Evolutionary conservation across 2,329 filamentous ascomycete species (phyloP).

Genomic region (Ascochyta clinopodiicola): DNA sequence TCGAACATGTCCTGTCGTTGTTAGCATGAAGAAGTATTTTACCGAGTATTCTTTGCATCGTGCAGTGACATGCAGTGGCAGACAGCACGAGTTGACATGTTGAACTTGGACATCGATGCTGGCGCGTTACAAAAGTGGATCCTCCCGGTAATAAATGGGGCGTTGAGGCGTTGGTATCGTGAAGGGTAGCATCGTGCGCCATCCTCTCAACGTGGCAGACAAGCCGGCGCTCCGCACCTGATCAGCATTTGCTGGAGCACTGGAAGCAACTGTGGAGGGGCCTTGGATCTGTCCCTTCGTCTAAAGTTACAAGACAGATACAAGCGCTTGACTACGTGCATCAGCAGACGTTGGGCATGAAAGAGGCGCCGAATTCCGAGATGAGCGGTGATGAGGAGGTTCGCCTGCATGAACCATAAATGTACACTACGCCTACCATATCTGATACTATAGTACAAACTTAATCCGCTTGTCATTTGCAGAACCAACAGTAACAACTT

Average conservation of each 20-base stretch:
- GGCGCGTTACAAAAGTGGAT: conserved; percentile 10
- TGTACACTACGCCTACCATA: not conserved
- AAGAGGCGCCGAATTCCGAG: not conserved
- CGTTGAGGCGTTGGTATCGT: conserved; percentile 7
- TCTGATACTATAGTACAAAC: not conserved
- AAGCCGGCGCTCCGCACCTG: conserved; percentile 8
- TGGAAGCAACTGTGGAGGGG: not conserved
- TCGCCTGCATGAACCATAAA: not conserved
- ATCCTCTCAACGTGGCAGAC: conserved; percentile 9
- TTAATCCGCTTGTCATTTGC: not conserved
- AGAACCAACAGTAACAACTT: not conserved
- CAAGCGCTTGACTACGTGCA: not conserved
- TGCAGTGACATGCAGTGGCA: not conserved
- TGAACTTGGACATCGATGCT: not conserved
- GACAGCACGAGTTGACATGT: not conserved
- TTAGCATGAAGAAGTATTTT: not conserved
- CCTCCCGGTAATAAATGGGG: conserved; percentile 6
- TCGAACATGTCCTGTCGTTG: not conserved
- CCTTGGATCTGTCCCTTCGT: not conserved
- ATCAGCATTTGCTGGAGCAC: conserved; percentile 2
- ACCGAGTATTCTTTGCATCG: not conserved
- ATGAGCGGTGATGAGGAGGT: not conserved
- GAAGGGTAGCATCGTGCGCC: conserved; percentile 8
- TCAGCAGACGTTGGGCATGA: not conserved
- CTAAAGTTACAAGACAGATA: not conserved